A percentile compares a stretch with the other conserved stretches of the same genome.
These are phyloP conservation scores for Fraxinus xanthoxyloides DNA, from an alignment of 305 asterid genomes.

Conservation along the genomic window DNA sequence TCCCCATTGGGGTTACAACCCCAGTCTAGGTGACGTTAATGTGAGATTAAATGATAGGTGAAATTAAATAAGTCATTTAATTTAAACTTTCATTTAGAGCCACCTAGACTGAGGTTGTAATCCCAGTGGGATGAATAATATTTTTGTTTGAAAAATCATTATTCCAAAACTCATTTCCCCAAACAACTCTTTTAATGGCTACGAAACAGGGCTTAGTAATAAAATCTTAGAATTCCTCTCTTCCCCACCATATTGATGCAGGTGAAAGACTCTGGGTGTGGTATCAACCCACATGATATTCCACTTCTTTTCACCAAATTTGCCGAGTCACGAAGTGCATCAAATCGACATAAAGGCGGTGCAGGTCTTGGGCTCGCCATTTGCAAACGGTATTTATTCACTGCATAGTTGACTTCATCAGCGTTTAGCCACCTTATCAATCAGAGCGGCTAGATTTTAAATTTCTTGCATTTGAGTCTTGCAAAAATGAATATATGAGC, in stretches of 20 bases:
- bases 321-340: constrained; percentile 32
- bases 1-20: no score
- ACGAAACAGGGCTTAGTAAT: background rate
- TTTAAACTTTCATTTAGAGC: no score
- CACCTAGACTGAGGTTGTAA: no score
- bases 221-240: background rate
- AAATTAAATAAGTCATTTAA: no score
- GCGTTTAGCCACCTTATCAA: background rate
- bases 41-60: no score
- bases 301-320: constrained; percentile 62
- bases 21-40: no score
- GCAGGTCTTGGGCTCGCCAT: constrained; percentile 74
- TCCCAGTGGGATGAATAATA: no score
- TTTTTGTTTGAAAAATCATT: no score
- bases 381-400: constrained; percentile 52
- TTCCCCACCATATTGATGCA: constrained; percentile 15
- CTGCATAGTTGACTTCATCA: background rate
- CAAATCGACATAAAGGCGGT: constrained; percentile 37
- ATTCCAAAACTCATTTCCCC: no score
- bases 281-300: constrained; percentile 52
- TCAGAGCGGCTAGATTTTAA: background rate
- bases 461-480: background rate
- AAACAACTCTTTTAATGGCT: no score
- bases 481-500: background rate
- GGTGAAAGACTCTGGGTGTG: constrained; percentile 72